These are phyloP conservation scores for Geranium brycei DNA, from an alignment of 345 rosid species.

Conservation along the genomic window DNA sequence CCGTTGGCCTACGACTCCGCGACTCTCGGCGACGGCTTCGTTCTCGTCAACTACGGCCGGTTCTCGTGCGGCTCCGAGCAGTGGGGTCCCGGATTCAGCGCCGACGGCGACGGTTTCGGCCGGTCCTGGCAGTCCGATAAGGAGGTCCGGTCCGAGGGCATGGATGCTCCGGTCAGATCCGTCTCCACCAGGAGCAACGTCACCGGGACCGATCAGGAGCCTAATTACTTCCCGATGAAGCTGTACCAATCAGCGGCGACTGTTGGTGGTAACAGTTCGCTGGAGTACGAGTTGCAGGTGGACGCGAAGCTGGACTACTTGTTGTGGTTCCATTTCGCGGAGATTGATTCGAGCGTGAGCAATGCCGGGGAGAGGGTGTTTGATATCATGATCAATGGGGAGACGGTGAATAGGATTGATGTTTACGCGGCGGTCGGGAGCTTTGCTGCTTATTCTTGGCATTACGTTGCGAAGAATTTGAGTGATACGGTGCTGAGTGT, in stretches of 20 bases:
- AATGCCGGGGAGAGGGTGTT: constrained; percentile 65
- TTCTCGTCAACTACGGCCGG: constrained; percentile 81
- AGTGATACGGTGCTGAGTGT: constrained; percentile 43
- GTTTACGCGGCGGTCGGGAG: constrained; percentile 49
- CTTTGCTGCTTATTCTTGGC: constrained; percentile 44
- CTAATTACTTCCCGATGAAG: constrained; percentile 89
- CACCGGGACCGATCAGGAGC: constrained; percentile 36
- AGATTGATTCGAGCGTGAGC: constrained; percentile 62
- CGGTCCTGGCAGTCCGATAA: constrained; percentile 85
- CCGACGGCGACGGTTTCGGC: constrained; percentile 66
- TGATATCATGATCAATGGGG: constrained; percentile 53
- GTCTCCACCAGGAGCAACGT: constrained; percentile 38
- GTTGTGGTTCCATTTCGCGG: constrained; percentile 92
- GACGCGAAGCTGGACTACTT: constrained; percentile 88
- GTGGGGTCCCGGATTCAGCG: constrained; percentile 91
- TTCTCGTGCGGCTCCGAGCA: constrained; percentile 56
- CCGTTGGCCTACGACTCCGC: constrained; percentile 49
- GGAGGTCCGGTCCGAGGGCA: constrained; percentile 18
- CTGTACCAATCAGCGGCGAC: constrained; percentile 73
- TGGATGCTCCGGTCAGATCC: constrained; percentile 18
- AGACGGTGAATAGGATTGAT: constrained; percentile 63
- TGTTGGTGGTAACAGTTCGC: constrained; percentile 18
- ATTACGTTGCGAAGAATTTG: constrained; percentile 48
- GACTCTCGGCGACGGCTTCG: constrained; percentile 26
- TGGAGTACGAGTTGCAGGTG: constrained; percentile 56